Percentiles rank a stretch among this genome's conserved stretches.
phyloP scores from a whole-genome alignment of 2,329 filamentous ascomycete genomes.

The Paramyrothecium sp. region DNA sequence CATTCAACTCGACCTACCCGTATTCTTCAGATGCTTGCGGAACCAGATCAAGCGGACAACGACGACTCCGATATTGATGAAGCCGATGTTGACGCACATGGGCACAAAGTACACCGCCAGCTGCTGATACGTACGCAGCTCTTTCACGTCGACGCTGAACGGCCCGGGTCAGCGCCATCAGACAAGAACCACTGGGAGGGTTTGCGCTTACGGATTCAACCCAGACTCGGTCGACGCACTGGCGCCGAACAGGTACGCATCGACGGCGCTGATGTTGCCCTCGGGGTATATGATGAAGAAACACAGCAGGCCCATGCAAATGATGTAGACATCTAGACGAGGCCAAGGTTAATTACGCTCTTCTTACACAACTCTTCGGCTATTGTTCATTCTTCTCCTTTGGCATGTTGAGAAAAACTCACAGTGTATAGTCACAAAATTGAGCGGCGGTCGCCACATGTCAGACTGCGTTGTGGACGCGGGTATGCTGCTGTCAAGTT shows the following conservation, averaged over 20 bases:
- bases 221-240: constrained; percentile 50
- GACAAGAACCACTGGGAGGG: not conserved
- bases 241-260: constrained; percentile 49
- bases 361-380: not conserved
- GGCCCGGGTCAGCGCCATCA: too few relatives aligned
- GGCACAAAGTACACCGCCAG: constrained; percentile 49
- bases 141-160: constrained; percentile 47
- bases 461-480: not conserved
- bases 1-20: constrained; percentile 22
- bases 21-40: constrained; percentile 38
- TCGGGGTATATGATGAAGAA: constrained; percentile 17
- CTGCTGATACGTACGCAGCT: constrained; percentile 48
- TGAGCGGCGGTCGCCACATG: constrained; percentile 17
- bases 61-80: constrained; percentile 49
- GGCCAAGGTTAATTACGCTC: constrained; percentile 6
- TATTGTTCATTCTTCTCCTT: not conserved
- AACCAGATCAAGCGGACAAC: constrained; percentile 48
- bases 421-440: constrained; percentile 25
- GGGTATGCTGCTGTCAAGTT: not conserved
- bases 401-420: constrained; percentile 1
- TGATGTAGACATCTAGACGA: constrained; percentile 19
- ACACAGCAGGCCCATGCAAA: constrained; percentile 18
- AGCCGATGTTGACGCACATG: constrained; percentile 44
- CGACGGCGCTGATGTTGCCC: constrained; percentile 31
- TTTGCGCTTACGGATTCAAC: constrained; percentile 17